Base-by-base conservation (phyloP, 2,329 filamentous ascomycete genomes). In the Fusarium sp. region DNA sequence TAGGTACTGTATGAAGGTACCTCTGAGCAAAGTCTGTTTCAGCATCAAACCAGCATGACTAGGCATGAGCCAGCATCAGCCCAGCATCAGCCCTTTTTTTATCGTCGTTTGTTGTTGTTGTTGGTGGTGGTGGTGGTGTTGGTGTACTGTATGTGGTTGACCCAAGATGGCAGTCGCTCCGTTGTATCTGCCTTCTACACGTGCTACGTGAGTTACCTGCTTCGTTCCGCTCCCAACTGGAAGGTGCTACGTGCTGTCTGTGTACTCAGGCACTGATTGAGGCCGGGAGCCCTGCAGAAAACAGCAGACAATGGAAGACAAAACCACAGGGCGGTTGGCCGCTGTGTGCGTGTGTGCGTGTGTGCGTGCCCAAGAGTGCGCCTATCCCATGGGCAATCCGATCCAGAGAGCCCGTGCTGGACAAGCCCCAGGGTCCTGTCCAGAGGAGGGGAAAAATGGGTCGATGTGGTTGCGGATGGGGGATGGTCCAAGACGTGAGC, bases 1-100 rank as follows among this genome's bases (percentile, higher is more conserved):
- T 66, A 33, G 55, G 61, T 72, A 46, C 46, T 31, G 17, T 14
- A 11, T 35, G 4, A 12, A 55, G 51, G 27, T 60, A 22, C 33
- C 27, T 38, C 46, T 36, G 17, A 42, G 29, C 31, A 46, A 44
- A 62, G 27, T 58, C 42, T 60, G 67, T 67, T 71, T 71, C 49
- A 73, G 56, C 58, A 40, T 62, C 46, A 24, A 63, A 27, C 44
- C 49, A 53, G 46, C 46, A 20, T 53, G 46, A 53, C 27, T 27
- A n/a, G 46, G 46, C 46, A 53, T 53, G 27, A 53, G 38, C 58
- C 29, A 69, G 62, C 35, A 65, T 65, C 56, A 55, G 27, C 56
- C 46, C 44, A 61, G 56, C 40, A 44, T 33, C 38, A 64, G 38
- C 38, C 16, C 27, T 17, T 62, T 67, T 67, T 68, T 20, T 36